Evolutionary conservation across 225 moss, liverwort and hornwort species (phyloP).

Genomic region (Antitrichia curtipendula): DNA sequence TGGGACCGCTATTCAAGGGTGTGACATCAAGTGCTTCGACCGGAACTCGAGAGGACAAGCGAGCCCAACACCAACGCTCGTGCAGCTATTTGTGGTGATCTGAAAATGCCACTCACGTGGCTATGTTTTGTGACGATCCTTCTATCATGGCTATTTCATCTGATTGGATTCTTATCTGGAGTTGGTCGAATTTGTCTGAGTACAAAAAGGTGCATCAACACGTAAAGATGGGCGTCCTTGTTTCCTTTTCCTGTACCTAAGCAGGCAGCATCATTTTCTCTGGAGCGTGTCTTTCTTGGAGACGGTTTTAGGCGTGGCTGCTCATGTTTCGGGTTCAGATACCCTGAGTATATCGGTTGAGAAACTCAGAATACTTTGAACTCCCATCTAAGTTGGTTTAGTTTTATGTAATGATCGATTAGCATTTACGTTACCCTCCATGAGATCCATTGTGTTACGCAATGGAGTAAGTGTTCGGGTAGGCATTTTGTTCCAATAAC

Average conservation of each 20-base stretch:
- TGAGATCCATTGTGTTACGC: background rate
- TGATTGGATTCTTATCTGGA: conserved; percentile 1
- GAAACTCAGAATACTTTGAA: background rate
- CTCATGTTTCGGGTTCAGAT: background rate
- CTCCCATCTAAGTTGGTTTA: background rate
- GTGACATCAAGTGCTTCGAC: background rate
- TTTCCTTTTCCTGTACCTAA: background rate
- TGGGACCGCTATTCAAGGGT: background rate
- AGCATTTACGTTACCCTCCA: background rate
- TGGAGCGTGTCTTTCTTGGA: background rate
- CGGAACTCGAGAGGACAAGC: background rate
- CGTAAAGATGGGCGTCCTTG: background rate
- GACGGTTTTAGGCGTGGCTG: background rate
- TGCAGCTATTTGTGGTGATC: background rate
- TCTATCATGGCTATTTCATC: background rate
- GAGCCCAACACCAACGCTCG: background rate
- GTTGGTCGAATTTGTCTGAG: background rate
- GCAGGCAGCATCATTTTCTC: background rate
- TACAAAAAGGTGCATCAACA: background rate
- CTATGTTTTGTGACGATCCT: background rate
- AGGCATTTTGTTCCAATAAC: conserved; percentile 9
- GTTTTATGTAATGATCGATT: background rate
- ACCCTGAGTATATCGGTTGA: background rate
- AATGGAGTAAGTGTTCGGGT: background rate
- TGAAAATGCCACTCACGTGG: conserved; percentile 5